Evolutionary conservation across 75 land plant species (phyloP).

Genomic region (Sequoiadendron giganteum): DNA sequence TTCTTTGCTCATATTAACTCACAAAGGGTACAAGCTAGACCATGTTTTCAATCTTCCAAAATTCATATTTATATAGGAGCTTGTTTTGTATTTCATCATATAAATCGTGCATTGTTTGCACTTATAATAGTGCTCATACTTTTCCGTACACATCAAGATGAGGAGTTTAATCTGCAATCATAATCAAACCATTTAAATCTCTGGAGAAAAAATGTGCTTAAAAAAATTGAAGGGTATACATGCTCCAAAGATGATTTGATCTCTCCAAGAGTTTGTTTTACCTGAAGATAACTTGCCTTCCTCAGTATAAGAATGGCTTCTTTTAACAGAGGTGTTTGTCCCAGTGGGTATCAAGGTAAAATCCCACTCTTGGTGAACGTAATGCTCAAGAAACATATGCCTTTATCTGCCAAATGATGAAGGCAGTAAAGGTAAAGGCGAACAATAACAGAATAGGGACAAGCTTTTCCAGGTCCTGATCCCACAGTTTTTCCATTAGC

Average conservation of each 20-base stretch:
- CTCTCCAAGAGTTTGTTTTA: neutral
- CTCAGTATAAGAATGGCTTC: neutral
- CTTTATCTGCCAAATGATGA: neutral
- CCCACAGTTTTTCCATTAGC: neutral
- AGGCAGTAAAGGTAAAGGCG: neutral
- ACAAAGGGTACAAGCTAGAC: neutral
- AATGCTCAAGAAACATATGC: neutral
- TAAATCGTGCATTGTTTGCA: neutral
- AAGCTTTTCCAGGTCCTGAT: neutral
- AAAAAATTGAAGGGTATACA: neutral
- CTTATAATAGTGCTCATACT: neutral
- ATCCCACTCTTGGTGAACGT: neutral
- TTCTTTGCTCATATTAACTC: neutral
- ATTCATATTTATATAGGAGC: neutral
- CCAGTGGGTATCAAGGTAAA: neutral
- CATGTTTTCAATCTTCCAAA: neutral
- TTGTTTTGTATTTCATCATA: neutral
- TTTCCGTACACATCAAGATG: neutral
- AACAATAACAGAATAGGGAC: neutral
- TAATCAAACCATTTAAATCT: neutral
- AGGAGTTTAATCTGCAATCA: neutral
- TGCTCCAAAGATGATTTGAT: neutral
- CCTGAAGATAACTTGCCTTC: conserved; percentile 1
- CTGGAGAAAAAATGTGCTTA: neutral
- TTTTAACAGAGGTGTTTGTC: neutral